Evolutionary conservation across 2,329 filamentous ascomycete genomes (phyloP).

Genomic region (Triangularia verruculosa): DNA sequence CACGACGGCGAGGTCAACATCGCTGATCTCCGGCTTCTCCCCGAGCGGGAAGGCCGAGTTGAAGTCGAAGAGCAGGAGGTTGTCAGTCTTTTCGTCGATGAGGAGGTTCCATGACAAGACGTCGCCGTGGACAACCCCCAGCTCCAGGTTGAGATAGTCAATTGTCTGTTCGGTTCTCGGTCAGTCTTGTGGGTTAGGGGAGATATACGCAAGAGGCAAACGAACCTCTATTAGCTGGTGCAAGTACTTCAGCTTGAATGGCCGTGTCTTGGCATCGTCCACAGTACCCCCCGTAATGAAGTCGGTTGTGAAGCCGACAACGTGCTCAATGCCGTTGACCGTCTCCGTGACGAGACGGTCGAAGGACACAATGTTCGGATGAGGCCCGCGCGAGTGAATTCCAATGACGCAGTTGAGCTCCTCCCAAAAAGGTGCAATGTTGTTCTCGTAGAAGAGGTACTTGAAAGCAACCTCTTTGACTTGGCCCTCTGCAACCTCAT

Average conservation of each 20-base stretch:
- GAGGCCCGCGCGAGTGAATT: constrained; percentile 29
- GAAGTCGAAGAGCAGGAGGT: neutral
- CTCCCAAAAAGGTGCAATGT: constrained; percentile 29
- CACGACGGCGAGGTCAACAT: constrained; percentile 27
- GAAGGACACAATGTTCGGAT: constrained; percentile 37
- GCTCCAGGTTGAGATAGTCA: neutral
- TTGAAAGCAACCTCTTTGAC: constrained; percentile 33
- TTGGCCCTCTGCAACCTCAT: neutral
- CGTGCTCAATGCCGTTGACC: constrained; percentile 26
- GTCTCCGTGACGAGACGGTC: constrained; percentile 36
- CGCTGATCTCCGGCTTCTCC: neutral
- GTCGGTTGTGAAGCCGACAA: neutral
- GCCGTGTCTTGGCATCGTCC: neutral
- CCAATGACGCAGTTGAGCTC: constrained; percentile 37
- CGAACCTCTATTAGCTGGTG: neutral
- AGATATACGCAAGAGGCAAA: neutral
- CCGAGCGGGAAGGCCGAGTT: neutral
- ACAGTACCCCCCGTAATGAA: neutral
- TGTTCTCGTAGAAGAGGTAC: constrained; percentile 32
- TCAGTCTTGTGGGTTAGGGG: constrained; percentile 22
- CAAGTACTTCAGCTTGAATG: neutral
- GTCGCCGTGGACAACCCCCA: neutral
- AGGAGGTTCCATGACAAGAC: neutral
- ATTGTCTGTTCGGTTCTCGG: neutral
- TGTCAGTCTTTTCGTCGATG: neutral